Evolutionary conservation across 495 filamentous ascomycete genomes (phyloP).

Genomic region (Xylaria intraflava): DNA sequence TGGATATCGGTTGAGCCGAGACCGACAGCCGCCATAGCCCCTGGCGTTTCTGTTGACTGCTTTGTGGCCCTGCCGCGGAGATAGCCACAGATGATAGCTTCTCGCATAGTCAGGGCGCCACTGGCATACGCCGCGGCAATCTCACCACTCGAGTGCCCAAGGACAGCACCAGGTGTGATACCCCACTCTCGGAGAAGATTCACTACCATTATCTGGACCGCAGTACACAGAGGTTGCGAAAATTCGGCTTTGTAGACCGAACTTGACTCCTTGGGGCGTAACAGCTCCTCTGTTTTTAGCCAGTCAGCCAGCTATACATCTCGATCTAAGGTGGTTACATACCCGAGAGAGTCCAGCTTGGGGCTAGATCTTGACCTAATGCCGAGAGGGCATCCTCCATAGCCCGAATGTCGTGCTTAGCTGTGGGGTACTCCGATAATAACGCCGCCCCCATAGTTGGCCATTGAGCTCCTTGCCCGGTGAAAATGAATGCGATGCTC

Average conservation of each 20-base stretch:
- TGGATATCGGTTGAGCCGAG: background rate
- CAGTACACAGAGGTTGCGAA: conserved; percentile 36
- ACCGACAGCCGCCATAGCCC: conserved; percentile 11
- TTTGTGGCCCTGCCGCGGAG: conserved; percentile 26
- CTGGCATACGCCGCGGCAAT: conserved; percentile 35
- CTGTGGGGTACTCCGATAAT: conserved; percentile 10
- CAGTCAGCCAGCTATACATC: background rate
- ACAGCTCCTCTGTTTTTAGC: conserved; percentile 18
- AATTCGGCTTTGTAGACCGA: conserved; percentile 16
- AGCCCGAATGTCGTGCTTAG: background rate
- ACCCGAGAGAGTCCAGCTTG: background rate
- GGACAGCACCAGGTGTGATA: conserved; percentile 30
- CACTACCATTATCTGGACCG: conserved; percentile 42
- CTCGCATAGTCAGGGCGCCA: conserved; percentile 12
- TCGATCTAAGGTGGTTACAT: background rate
- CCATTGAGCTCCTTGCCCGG: conserved; percentile 44
- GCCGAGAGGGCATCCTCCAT: conserved; percentile 4
- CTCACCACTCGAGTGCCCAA: conserved; percentile 37
- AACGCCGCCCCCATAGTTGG: conserved; percentile 29
- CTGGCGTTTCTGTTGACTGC: background rate
- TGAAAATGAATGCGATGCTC: conserved; percentile 34
- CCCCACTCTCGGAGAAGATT: conserved; percentile 39
- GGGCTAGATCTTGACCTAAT: background rate
- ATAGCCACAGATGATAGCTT: conserved; percentile 26
- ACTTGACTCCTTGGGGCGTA: conserved; percentile 20